Conservation (phyloP, 495 filamentous ascomycete genomes). For the Acidomyces sp. region DNA sequence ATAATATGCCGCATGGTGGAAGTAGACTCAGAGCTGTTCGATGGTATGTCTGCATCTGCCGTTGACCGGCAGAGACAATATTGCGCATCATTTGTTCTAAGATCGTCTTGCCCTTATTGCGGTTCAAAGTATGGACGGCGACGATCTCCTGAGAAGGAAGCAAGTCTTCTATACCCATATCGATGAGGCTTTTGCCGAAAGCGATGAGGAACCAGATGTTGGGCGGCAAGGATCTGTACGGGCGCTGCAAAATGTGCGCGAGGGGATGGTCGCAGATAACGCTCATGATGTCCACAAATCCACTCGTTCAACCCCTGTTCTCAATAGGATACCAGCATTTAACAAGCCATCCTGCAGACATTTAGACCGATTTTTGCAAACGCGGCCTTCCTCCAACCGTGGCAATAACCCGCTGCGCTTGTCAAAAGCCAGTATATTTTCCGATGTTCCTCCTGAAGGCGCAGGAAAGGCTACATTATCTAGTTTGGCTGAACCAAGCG, state of each 20-base stretch:
- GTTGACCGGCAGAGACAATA: too few species aligned
- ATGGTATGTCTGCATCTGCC: too few species aligned
- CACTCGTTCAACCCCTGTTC: slow-evolving; percentile 4
- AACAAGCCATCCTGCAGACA: not conserved
- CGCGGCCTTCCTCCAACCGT: not conserved
- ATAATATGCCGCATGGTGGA: too few species aligned
- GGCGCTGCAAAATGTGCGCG: not conserved
- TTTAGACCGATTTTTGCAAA: not conserved
- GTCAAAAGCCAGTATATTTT: not conserved
- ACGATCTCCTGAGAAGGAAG: too few species aligned
- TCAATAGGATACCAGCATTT: not conserved
- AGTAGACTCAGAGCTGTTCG: too few species aligned
- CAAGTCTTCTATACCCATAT: slow-evolving; percentile 5
- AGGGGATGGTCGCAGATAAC: not conserved
- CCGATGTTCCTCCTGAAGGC: not conserved
- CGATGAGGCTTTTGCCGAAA: slow-evolving; percentile 3
- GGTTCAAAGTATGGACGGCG: too few species aligned
- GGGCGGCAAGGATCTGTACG: slow-evolving; percentile 7
- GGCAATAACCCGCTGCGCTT: not conserved
- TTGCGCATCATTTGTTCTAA: too few species aligned
- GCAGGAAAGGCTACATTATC: slow-evolving; percentile 5
- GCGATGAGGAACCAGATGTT: slow-evolving; percentile 16
- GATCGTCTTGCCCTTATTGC: too few species aligned
- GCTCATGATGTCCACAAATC: slow-evolving; percentile 1
- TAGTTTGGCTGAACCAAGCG: slow-evolving; percentile 1